Percentiles rank a stretch among this genome's conserved stretches.
Conservation (phyloP, 23 red algal genomes). For the Pyropia haitanensis region DNA sequence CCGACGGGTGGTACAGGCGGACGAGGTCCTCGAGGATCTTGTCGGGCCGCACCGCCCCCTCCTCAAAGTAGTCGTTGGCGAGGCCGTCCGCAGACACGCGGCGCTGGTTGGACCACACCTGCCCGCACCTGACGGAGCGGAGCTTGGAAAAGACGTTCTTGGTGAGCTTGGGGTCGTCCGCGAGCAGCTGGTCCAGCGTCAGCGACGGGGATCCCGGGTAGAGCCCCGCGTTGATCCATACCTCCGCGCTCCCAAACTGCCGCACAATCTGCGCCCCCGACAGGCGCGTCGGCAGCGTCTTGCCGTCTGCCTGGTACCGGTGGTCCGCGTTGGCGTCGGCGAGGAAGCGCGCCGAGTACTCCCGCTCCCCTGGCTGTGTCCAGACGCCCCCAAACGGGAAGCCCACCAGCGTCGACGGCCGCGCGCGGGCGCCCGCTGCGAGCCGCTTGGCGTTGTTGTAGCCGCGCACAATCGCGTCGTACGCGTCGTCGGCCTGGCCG, state of each 20-base stretch:
- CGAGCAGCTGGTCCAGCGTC: slow-evolving; percentile 8
- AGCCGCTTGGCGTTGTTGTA: neutral
- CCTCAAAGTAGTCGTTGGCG: slow-evolving; percentile 15
- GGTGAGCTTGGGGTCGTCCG: neutral
- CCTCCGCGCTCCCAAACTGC: slow-evolving; percentile 4
- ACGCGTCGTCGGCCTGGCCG: neutral
- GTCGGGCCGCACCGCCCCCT: slow-evolving; percentile 13
- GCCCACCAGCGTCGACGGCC: too few relatives aligned
- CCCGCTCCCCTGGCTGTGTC: neutral
- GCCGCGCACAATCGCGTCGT: neutral
- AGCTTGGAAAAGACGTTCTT: neutral
- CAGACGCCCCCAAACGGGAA: neutral
- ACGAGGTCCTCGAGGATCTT: slow-evolving; percentile 7
- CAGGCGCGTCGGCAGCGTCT: neutral
- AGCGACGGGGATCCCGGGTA: neutral
- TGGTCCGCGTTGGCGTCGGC: slow-evolving; percentile 8
- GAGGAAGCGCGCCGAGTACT: slow-evolving; percentile 6
- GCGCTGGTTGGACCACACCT: slow-evolving; percentile 10
- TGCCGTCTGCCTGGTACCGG: slow-evolving; percentile 3
- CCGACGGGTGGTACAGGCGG: slow-evolving; percentile 1
- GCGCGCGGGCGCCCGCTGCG: neutral
- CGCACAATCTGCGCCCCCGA: neutral
- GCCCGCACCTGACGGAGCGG: neutral
- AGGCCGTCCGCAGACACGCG: neutral
- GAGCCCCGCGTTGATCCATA: slow-evolving; percentile 10